A percentile compares a stretch with the other conserved stretches of the same genome.
phyloP scores from a whole-genome alignment of 306 rosid genomes.

The Dalbergia oliveri region DNA sequence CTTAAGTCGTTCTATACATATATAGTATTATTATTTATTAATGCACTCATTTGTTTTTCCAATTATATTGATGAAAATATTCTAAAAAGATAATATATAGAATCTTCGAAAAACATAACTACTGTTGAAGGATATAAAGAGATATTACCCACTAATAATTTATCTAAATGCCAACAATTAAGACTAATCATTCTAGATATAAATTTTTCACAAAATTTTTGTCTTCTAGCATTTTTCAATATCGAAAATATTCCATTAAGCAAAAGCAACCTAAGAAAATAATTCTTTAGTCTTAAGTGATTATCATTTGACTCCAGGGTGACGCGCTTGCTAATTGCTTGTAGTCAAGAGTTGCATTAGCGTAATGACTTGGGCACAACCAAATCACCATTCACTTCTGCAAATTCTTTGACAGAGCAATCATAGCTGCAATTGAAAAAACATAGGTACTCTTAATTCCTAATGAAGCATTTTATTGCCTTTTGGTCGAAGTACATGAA shows the following conservation, averaged over 20 bases:
- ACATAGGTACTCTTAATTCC: neutral
- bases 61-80: too few species aligned
- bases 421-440: neutral
- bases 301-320: constrained; percentile 37
- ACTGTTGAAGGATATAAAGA: too few species aligned
- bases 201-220: too few species aligned
- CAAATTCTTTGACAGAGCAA: neutral
- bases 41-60: too few species aligned
- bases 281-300: neutral
- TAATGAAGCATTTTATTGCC: constrained; percentile 7
- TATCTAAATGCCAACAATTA: too few species aligned
- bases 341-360: constrained; percentile 43
- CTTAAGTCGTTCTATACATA: too few species aligned
- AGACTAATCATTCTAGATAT: too few species aligned
- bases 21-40: too few species aligned
- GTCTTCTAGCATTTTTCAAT: neutral
- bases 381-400: constrained; percentile 9
- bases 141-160: too few species aligned
- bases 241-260: neutral
- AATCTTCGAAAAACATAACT: too few species aligned
- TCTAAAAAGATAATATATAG: too few species aligned
- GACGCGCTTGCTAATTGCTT: constrained; percentile 55
- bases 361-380: constrained; percentile 48
- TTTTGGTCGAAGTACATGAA: constrained; percentile 32
- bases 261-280: neutral